Evolutionary conservation across 1,284 basidiomycete genomes (phyloP), one percentile per base, ranked within the genome.

Genomic region (Cutaneotrichosporon sp.): DNA sequence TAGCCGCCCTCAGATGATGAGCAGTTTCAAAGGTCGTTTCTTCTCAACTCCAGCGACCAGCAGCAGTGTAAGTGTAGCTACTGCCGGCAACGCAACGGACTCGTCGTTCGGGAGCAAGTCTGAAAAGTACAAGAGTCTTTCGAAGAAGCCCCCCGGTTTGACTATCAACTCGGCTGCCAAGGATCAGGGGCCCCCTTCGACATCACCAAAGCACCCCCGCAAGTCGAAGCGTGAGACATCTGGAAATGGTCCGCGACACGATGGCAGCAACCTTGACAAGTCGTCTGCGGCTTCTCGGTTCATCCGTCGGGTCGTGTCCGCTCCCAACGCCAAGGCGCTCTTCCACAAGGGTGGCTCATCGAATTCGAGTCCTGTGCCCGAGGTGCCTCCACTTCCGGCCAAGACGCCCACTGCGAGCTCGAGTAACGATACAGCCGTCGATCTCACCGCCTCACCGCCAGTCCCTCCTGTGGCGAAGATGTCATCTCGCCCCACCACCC

Each of bases 271-370:
- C 26, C 11, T 24, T 14, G 38, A 41, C 38, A 41, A 41, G 38
- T 41, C 55, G 16, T 68, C 67, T 4, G 70, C 72, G 1, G 86
- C 88, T 8, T 81, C 85, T 45, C 84, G 90, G 26, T 91, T 96
- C 74, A 84, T 98, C 34, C 85, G 94, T 46, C 84, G 94, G 34
- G 94, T 97, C 39, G 91, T 93, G 2, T 96, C 91, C 20, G 93
- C 93, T 2, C 94, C 94, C 2, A 97, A 97, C 71, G 86, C 91
- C 43, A 98, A 97, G 73, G 87, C 86, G 37, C 79, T 97, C 19
- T 92, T 94, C 71, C 62, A 64, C 24, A 60, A 49, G 17, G 45
- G 33, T 4, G 22, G n/a, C 14, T 12, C 39, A 57, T 61, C 62
- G 27, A 54, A 60, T 26, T 9, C 10, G 29, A n/a, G n/a, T n/a